Percentiles rank a stretch among this genome's conserved stretches.
These are phyloP conservation scores for Francoa sonchifolia DNA, from an alignment of 441 rosid species.

Conservation along the genomic window DNA sequence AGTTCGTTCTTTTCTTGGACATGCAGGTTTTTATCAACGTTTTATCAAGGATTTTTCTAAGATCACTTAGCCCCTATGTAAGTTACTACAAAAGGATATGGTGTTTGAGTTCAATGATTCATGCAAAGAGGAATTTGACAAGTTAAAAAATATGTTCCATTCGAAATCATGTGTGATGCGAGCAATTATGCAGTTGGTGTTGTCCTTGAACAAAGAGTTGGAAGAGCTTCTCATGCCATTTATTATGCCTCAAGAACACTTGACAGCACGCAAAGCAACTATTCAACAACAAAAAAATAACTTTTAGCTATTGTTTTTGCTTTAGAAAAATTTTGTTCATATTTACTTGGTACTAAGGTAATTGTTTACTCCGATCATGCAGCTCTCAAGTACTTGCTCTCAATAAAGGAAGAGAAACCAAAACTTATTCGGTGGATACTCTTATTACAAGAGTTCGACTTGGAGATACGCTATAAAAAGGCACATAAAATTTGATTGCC, in stretches of 20 bases:
- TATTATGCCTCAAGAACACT: background rate
- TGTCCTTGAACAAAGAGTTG: background rate
- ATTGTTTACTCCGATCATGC: background rate
- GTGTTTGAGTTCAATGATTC: background rate
- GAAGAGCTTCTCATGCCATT: background rate
- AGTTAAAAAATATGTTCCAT: background rate
- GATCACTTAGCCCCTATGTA: background rate
- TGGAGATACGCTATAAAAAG: background rate
- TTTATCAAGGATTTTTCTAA: background rate
- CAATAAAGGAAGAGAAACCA: background rate
- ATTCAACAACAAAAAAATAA: background rate
- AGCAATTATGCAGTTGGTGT: background rate
- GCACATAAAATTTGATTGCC: background rate
- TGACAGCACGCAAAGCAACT: background rate
- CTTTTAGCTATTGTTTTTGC: background rate
- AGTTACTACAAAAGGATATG: background rate
- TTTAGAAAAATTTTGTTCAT: background rate
- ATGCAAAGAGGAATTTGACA: background rate
- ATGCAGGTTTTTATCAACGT: background rate
- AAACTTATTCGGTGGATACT: background rate
- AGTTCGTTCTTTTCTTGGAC: background rate
- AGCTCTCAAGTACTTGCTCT: background rate
- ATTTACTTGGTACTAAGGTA: background rate
- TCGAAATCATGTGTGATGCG: background rate
- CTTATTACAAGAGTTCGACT: background rate